Base-by-base conservation (phyloP, 1,284 basidiomycete species). In the Anthracocystis setariae region DNA sequence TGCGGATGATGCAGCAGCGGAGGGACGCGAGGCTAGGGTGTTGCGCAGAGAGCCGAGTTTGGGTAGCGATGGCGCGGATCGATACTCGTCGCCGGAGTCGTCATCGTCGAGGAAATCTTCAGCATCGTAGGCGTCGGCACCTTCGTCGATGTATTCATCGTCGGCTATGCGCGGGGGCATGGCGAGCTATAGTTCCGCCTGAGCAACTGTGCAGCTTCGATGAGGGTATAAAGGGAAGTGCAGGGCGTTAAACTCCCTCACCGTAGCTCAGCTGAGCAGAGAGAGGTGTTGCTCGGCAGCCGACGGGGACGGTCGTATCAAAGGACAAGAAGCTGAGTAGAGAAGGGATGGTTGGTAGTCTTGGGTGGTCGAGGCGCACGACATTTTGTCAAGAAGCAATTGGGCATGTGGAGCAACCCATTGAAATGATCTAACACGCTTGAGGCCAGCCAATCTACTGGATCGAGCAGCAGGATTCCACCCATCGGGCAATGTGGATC, bases 81-180 rank as follows among this genome's bases (percentile, higher is more conserved):
- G 67, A 40, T 68, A 74, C 18, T 74, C 73, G 48, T 74, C 73
- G 9, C 68, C 73, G 32, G 55, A 61, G 48, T 71, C 68, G 42
- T 74, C 73, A 39, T 74, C 73, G 29, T 74, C 73, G 20, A 74
- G 56, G 21, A 57, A 74, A 39, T 71, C 73, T 38, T 74, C 73
- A 23, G 61, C 63, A 38, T 70, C 72, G 43, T 74, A 64, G 23
- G 47, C 56, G 27, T 67, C 66, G 25, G 60, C 58, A 17, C 64
- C 72, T 18, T 61, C 68, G 35, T 67, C 62, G 20, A 71, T 55
- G 40, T 71, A 74, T 43, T 66, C 72, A 25, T 70, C 72, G 35
- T 70, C 72, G 17, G 54, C 60, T 55, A 56, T 53, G 24, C 60
- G 53, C n/a, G 68, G 72, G 20, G 70, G 60, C 60, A 73, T 67